Conservation (phyloP, 2,329 filamentous ascomycete genomes). For the Lasiodiplodia gonubiensis region DNA sequence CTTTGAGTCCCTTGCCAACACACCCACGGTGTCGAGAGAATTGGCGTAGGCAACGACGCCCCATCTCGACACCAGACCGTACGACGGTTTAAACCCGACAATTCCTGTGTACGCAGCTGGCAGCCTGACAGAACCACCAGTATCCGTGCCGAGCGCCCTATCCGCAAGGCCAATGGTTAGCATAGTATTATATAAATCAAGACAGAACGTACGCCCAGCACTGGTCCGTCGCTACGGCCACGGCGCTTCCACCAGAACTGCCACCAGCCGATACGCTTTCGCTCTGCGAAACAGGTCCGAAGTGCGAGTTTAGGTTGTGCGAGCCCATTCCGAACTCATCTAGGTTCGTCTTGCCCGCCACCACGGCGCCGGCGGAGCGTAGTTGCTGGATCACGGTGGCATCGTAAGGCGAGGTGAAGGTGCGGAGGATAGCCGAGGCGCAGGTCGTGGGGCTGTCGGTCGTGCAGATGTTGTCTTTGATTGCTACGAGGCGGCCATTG, state of each 20-base stretch:
- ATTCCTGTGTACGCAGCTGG: slow-evolving; percentile 86
- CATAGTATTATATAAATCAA: not conserved
- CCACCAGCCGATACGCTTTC: slow-evolving; percentile 72
- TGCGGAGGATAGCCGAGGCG: slow-evolving; percentile 72
- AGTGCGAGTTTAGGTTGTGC: slow-evolving; percentile 71
- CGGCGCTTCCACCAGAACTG: slow-evolving; percentile 91
- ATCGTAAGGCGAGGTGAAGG: slow-evolving; percentile 76
- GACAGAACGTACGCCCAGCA: slow-evolving; percentile 60
- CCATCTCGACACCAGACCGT: slow-evolving; percentile 83
- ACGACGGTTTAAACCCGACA: slow-evolving; percentile 89
- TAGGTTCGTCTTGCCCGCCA: slow-evolving; percentile 86
- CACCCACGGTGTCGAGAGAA: slow-evolving; percentile 86
- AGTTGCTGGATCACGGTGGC: slow-evolving; percentile 79
- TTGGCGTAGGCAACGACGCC: slow-evolving; percentile 93
- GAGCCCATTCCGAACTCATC: slow-evolving; percentile 98
- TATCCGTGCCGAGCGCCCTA: slow-evolving; percentile 87
- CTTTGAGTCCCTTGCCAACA: slow-evolving; percentile 65
- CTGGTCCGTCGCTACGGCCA: slow-evolving; percentile 73
- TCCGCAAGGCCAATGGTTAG: slow-evolving; percentile 28
- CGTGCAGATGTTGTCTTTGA: slow-evolving; percentile 61
- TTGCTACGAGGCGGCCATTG: slow-evolving; percentile 47
- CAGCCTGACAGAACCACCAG: slow-evolving; percentile 84
- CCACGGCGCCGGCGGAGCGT: slow-evolving; percentile 63
- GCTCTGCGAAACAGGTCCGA: slow-evolving; percentile 59
- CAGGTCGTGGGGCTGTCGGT: slow-evolving; percentile 70